These are phyloP conservation scores for Deuterostichococcus epilithicus DNA, from an alignment of 139 green algal species.

Conservation along the genomic window DNA sequence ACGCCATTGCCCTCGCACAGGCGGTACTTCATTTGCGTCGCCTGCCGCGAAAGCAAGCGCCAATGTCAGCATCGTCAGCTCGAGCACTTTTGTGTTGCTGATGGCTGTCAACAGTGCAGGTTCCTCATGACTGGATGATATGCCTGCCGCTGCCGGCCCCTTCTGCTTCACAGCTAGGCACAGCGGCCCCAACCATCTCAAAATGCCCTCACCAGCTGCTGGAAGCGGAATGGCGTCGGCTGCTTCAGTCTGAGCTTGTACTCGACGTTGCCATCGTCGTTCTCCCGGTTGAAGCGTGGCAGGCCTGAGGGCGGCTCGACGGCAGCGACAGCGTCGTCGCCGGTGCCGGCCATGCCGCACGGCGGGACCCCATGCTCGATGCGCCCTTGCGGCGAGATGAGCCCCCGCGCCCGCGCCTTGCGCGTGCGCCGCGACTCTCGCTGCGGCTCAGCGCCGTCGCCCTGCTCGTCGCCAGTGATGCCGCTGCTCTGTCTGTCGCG, in stretches of 20 bases:
- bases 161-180: no score
- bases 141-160: no score
- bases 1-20: constrained; percentile 74
- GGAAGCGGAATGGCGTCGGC: constrained; percentile 55
- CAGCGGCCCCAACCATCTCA: no score
- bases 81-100: no score
- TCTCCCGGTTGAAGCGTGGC: constrained; percentile 32
- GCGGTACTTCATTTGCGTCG: constrained; percentile 83
- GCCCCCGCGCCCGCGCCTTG: not conserved
- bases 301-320: not conserved
- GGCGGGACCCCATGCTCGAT: not conserved
- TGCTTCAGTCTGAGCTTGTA: constrained; percentile 78
- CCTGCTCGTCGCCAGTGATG: no score
- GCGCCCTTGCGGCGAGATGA: not conserved
- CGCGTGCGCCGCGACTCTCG: not conserved
- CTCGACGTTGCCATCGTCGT: constrained; percentile 73
- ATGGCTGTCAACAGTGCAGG: no score
- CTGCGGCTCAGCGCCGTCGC: not conserved
- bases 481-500: not conserved
- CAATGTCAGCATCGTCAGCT: not conserved
- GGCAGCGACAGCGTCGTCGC: no score
- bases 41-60: constrained; percentile 32
- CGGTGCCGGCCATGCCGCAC: no score
- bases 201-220: constrained; percentile 87
- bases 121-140: no score